phyloP scores from a whole-genome alignment of 75 land plant genomes.

The Cupressus sempervirens region DNA sequence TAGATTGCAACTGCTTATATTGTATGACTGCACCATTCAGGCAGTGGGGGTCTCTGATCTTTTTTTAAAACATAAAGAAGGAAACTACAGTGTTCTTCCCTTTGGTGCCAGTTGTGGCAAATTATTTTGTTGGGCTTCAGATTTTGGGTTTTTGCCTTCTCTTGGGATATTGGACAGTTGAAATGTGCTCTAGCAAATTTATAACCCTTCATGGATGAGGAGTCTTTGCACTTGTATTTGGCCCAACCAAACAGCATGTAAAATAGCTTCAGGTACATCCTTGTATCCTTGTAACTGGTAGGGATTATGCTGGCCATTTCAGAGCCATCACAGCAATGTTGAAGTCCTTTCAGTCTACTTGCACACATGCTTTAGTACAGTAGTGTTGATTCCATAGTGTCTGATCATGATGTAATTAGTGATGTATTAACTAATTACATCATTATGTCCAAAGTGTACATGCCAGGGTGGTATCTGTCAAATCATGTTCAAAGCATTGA shows the following conservation, averaged over 20 bases:
- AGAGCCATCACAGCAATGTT: not conserved
- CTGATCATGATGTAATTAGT: not conserved
- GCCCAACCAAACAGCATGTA: not conserved
- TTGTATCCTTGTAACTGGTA: not conserved
- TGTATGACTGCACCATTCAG: not conserved
- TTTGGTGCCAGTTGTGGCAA: not conserved
- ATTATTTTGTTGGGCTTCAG: not conserved
- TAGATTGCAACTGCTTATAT: constrained; percentile 2
- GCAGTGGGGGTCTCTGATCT: not conserved
- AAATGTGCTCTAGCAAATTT: not conserved
- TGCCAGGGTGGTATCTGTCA: not conserved
- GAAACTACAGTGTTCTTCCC: not conserved
- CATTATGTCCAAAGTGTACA: not conserved
- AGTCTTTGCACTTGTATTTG: not conserved
- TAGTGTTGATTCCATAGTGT: not conserved
- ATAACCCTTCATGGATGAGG: not conserved
- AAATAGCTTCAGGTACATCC: not conserved
- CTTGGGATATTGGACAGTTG: not conserved
- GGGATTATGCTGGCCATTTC: not conserved
- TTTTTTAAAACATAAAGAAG: not conserved
- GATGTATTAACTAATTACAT: not conserved
- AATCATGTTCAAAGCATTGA: not conserved
- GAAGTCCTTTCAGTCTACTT: not conserved
- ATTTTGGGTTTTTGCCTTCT: not conserved
- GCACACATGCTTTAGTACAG: not conserved